Base-by-base conservation (phyloP, 441 rosid genomes). In the Breynia disticha region DNA sequence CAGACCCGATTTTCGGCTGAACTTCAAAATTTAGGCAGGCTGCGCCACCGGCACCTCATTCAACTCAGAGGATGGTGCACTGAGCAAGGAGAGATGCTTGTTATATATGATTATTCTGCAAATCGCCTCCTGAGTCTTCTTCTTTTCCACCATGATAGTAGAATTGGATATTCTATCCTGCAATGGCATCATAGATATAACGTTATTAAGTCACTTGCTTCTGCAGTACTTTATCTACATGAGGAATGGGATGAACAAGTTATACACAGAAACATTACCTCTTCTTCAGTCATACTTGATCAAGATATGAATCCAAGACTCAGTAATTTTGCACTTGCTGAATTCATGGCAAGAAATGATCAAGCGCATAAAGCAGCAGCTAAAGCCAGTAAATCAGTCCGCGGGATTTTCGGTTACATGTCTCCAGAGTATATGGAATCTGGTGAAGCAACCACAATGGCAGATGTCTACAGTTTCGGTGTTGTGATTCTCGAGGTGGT, bases 61-160 rank as follows among this genome's bases (percentile, higher is more conserved):
- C 94, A 80, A 65, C 95, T 91, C 53, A 83, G 94, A 0, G 98
- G 98, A 9, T 91, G 96, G 96, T 91, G 98, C 74, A 88, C 95
- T 2, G 95, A 87, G 66, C 95, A 80, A 50, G 98, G 98, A 18
- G 98, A 88, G 82, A 86, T 91, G 98, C 87, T 91, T 1, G 91
- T 88, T 1, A 75, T 91, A 41, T 86, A 88, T 20, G 96, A 91
- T 66, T 84, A 87, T 55, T 82, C 90, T 0, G 79, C 82, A 0
- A 91, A 70, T 37, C 82, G 78, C 56, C 71, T 63, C 55, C 70
- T 91, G 46, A 88, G 95, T 68, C 84, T 84, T 66, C 86, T 82
- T 64, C 87, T 88, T 42, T 85, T 81, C 68, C 76, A 77, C 54
- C 82, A 75, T n/a, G 72, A 72, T 54, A 67, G 64, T 15, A 67